Conservation (phyloP, 495 filamentous ascomycete species). For the Lasiosphaeria ovina region DNA sequence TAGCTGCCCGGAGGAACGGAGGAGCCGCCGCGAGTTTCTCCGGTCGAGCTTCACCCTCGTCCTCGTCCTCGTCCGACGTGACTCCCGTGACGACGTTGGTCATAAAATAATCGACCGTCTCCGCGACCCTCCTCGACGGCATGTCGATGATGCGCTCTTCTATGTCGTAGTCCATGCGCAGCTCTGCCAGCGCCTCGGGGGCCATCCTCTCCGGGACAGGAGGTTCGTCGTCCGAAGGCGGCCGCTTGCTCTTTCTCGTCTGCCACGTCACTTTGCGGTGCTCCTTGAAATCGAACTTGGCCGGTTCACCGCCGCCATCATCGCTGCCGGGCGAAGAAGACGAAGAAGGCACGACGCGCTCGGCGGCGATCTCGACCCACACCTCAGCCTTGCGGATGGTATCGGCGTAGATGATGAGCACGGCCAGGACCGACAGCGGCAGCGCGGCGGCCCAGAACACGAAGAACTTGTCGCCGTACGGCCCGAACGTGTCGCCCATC, state of each 20-base stretch:
- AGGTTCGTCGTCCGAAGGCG: not conserved
- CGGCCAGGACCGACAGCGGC: constrained; percentile 32
- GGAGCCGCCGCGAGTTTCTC: not conserved
- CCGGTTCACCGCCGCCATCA: not conserved
- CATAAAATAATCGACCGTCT: not conserved
- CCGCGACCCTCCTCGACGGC: not conserved
- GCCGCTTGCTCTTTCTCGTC: not conserved
- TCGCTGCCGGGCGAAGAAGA: not conserved
- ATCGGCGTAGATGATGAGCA: constrained; percentile 43
- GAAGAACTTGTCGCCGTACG: constrained; percentile 34
- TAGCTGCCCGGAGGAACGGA: constrained; percentile 2
- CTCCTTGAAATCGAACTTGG: constrained; percentile 6
- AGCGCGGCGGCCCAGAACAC: constrained; percentile 40
- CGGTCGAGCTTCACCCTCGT: constrained; percentile 4
- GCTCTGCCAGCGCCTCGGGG: not conserved
- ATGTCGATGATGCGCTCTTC: constrained; percentile 13
- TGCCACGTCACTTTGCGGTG: constrained; percentile 1
- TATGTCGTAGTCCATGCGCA: constrained; percentile 5
- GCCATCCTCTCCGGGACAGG: not conserved
- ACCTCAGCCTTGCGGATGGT: constrained; percentile 43
- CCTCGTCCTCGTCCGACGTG: constrained; percentile 12
- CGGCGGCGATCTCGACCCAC: constrained; percentile 41
- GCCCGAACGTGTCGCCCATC: constrained; percentile 40
- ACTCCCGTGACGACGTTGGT: not conserved
- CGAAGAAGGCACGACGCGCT: constrained; percentile 16